Percentiles rank a stretch among this genome's conserved stretches.
phyloP scores from a whole-genome alignment of 176 grass and related monocot species.

The Aegilops bicornis region DNA sequence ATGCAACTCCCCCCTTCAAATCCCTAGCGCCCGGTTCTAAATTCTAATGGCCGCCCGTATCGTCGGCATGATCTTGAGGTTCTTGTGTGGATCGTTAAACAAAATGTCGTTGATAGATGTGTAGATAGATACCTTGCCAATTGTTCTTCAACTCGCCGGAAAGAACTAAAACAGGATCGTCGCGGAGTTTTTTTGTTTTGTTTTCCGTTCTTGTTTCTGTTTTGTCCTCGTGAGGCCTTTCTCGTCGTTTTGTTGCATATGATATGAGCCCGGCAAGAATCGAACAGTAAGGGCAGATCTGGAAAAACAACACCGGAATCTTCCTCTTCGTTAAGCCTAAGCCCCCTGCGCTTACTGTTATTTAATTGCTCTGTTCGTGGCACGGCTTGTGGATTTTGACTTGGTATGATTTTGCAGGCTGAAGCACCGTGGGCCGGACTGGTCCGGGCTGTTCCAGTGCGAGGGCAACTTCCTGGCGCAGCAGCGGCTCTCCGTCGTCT shows the following conservation, averaged over 20 bases:
- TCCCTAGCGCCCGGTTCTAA: background rate
- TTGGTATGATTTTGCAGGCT: conserved; percentile 46
- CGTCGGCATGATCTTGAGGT: background rate
- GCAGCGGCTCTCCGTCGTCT: conserved; percentile 86
- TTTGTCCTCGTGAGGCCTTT: background rate
- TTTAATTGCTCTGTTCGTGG: background rate
- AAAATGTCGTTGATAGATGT: background rate
- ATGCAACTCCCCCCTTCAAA: background rate
- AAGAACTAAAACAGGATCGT: conserved; percentile 9
- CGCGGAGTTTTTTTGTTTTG: background rate
- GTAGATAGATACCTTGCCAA: no score
- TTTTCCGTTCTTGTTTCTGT: background rate
- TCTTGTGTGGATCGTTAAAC: background rate
- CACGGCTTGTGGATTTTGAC: background rate
- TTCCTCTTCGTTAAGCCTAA: background rate
- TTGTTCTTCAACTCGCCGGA: background rate
- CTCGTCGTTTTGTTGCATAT: no score
- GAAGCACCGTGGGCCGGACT: conserved; percentile 89
- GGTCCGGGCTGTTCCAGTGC: conserved; percentile 85
- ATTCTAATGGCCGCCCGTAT: background rate
- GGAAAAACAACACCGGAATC: background rate
- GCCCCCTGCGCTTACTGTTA: background rate
- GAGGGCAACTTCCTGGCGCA: conserved; percentile 81
- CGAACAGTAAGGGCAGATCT: background rate
- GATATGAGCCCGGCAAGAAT: conserved; percentile 19